Percentiles rank a stretch among this genome's conserved stretches.
These are phyloP conservation scores for Microthyrium microscopicum DNA, from an alignment of 2,329 filamentous ascomycete genomes.

Conservation along the genomic window DNA sequence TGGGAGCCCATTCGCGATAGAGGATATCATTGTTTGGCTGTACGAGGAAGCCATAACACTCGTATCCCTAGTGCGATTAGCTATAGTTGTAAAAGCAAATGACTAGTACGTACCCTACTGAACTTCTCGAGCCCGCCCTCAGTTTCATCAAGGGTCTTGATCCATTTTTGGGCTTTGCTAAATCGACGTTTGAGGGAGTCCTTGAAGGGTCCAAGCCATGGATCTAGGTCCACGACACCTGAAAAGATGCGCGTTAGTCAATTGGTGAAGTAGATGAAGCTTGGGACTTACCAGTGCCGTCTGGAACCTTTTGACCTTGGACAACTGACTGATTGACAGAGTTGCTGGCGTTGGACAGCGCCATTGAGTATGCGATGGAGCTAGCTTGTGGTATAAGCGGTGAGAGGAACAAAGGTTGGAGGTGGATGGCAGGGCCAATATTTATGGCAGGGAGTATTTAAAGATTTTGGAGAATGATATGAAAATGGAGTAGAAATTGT, in stretches of 20 bases:
- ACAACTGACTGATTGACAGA: no score
- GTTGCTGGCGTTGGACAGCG: no score
- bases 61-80: conserved; percentile 48
- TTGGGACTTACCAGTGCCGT: conserved; percentile 49
- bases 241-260: conserved; percentile 11
- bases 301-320: no score
- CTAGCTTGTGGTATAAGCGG: no score
- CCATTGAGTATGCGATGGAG: no score
- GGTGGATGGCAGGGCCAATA: no score
- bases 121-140: conserved; percentile 91
- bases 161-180: conserved; percentile 68
- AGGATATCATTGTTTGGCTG: conserved; percentile 66
- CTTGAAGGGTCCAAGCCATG: conserved; percentile 75
- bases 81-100: neutral
- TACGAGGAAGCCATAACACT: conserved; percentile 75
- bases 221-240: conserved; percentile 81
- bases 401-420: no score
- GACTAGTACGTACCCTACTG: conserved; percentile 45
- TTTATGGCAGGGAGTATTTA: no score
- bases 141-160: conserved; percentile 60
- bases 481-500: no score
- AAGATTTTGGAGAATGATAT: no score
- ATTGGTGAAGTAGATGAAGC: conserved; percentile 9
- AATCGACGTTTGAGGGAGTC: conserved; percentile 62
- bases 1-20: conserved; percentile 95